phyloP scores from a whole-genome alignment of 768 basidiomycete species.

The Infundibulicybe gibba region DNA sequence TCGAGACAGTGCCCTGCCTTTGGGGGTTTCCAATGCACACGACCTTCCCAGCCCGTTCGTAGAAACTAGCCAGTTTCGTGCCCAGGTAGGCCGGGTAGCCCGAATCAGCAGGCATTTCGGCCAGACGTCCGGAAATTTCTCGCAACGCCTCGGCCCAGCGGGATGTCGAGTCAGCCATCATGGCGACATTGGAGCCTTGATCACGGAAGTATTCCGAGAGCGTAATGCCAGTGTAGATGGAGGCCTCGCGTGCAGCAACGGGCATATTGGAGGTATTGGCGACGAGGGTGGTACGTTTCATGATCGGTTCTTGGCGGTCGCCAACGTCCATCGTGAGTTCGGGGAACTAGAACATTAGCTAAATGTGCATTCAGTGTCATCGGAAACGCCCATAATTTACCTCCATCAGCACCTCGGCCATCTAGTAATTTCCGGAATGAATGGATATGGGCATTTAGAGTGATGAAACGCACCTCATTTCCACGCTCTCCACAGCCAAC shows the following conservation, averaged over 20 bases:
- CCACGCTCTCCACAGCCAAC: slow-evolving; percentile 99
- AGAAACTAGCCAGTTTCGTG: slow-evolving; percentile 96
- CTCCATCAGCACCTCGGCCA: slow-evolving; percentile 99
- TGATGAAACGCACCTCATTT: slow-evolving; percentile 64
- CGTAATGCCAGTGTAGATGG: slow-evolving; percentile 99
- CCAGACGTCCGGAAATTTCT: slow-evolving; percentile 98
- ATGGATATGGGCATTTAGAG: not conserved
- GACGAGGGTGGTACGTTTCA: slow-evolving; percentile 99
- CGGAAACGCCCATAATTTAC: slow-evolving; percentile 33
- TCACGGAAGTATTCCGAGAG: slow-evolving; percentile 99
- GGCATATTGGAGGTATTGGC: slow-evolving; percentile 99
- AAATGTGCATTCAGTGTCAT: slow-evolving; percentile 2
- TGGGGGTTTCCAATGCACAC: slow-evolving; percentile 86
- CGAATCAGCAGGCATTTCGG: slow-evolving; percentile 99
- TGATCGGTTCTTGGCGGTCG: slow-evolving; percentile 96
- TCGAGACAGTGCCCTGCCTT: slow-evolving; percentile 92
- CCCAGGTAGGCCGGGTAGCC: slow-evolving; percentile 97
- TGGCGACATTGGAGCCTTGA: slow-evolving; percentile 94
- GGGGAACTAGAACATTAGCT: slow-evolving; percentile 57
- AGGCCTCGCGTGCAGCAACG: slow-evolving; percentile 98
- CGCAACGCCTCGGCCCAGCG: slow-evolving; percentile 99
- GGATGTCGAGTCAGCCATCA: slow-evolving; percentile 99
- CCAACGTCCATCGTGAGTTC: slow-evolving; percentile 89
- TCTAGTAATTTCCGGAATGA: slow-evolving; percentile 34
- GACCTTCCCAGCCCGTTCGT: slow-evolving; percentile 97